phyloP scores from a whole-genome alignment of 169 alveolate species.

The Prorocentrum cordatum region DNA sequence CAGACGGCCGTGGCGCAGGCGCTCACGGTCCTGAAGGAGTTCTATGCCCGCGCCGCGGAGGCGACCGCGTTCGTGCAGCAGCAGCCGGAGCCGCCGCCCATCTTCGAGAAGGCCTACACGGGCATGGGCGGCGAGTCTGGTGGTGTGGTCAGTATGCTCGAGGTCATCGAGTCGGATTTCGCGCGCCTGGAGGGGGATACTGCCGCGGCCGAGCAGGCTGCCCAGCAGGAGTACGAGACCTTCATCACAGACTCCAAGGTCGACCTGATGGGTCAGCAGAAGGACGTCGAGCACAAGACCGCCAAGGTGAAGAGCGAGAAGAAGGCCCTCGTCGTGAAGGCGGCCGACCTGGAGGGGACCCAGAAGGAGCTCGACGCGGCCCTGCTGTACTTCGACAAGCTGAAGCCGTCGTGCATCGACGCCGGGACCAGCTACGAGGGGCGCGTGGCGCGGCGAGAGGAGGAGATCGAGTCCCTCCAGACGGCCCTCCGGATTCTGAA shows the following conservation, averaged over 20 bases:
- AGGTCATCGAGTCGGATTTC: constrained; percentile 63
- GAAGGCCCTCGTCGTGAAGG: not conserved
- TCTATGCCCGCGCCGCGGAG: constrained; percentile 31
- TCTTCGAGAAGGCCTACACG: not conserved
- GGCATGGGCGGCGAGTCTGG: not conserved
- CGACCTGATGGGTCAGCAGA: not conserved
- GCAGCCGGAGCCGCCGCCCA: not conserved
- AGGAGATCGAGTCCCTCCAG: constrained; percentile 17
- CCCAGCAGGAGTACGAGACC: constrained; percentile 9
- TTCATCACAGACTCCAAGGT: constrained; percentile 10
- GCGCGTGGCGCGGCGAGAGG: constrained; percentile 25
- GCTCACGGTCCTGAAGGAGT: constrained; percentile 23
- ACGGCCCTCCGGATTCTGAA: constrained; percentile 8
- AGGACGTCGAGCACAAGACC: constrained; percentile 28
- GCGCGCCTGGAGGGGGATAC: constrained; percentile 65
- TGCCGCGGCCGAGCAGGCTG: constrained; percentile 38
- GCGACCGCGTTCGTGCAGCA: not conserved
- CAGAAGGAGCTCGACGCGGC: constrained; percentile 67
- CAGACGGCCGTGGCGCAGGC: constrained; percentile 65
- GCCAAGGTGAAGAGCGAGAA: constrained; percentile 17
- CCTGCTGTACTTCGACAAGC: constrained; percentile 53
- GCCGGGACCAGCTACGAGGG: not conserved
- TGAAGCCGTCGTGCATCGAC: constrained; percentile 45
- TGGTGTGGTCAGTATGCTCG: constrained; percentile 38
- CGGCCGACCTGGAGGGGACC: constrained; percentile 31